Conservation (phyloP, 768 basidiomycete genomes). For the Terana coerulea region DNA sequence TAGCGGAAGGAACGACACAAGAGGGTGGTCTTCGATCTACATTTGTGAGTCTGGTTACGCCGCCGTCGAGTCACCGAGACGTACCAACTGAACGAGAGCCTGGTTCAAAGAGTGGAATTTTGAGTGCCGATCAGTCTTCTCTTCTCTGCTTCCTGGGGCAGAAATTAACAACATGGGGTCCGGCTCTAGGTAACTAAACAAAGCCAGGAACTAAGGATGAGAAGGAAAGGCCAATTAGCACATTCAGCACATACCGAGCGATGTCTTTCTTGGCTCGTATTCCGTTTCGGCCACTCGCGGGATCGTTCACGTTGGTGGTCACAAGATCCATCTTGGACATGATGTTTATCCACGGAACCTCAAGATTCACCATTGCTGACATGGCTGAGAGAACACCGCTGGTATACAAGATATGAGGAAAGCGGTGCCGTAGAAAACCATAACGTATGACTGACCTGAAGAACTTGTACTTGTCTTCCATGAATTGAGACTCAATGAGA, state of each 20-base stretch:
- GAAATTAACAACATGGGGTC: conserved; percentile 84
- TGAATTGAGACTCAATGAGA: conserved; percentile 96
- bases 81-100: conserved; percentile 91
- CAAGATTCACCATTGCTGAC: conserved; percentile 98
- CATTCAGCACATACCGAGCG: conserved; percentile 54
- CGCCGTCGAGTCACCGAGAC: conserved; percentile 25
- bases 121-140: conserved; percentile 57
- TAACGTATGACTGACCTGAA: conserved; percentile 59
- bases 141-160: conserved; percentile 49
- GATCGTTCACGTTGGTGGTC: conserved; percentile 57
- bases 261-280: conserved; percentile 73
- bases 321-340: conserved; percentile 99
- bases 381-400: conserved; percentile 96
- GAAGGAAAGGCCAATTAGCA: background rate
- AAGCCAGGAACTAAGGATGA: background rate
- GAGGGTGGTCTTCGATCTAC: conserved; percentile 97
- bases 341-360: conserved; percentile 94
- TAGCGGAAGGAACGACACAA: conserved; percentile 94
- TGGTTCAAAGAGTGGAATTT: conserved; percentile 92
- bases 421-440: background rate
- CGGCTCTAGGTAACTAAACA: conserved; percentile 79
- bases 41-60: too few species aligned
- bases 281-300: conserved; percentile 65
- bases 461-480: conserved; percentile 99
- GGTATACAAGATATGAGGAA: background rate